These are phyloP conservation scores for Rhizomucor miehei DNA, from an alignment of 371 early-diverging fungal genomes.

Conservation along the genomic window DNA sequence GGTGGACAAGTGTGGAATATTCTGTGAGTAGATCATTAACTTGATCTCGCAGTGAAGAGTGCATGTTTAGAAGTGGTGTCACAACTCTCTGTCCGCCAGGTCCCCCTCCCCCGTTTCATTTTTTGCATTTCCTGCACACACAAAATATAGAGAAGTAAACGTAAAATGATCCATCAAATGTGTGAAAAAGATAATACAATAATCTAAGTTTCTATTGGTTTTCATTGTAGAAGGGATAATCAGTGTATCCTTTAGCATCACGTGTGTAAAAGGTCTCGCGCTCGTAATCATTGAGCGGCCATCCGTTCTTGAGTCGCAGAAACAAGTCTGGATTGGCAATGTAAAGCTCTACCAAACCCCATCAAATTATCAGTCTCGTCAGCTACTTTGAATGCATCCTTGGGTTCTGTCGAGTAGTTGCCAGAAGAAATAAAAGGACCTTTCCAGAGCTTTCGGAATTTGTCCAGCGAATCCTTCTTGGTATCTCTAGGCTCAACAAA, in stretches of 20 bases:
- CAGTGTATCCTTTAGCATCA: slow-evolving; percentile 11
- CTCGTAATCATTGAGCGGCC: slow-evolving; percentile 14
- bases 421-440: slow-evolving; percentile 14
- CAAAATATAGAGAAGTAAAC: no score
- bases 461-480: not conserved
- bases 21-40: slow-evolving; percentile 37
- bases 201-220: no score
- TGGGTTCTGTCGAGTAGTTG: slow-evolving; percentile 7
- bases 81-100: no score
- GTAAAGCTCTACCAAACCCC: slow-evolving; percentile 13
- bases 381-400: not conserved
- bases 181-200: no score
- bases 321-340: slow-evolving; percentile 17
- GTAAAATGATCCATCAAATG: no score
- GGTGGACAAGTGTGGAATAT: slow-evolving; percentile 28
- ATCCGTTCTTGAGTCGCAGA: slow-evolving; percentile 7
- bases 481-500: slow-evolving; percentile 13
- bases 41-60: slow-evolving; percentile 46
- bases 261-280: slow-evolving; percentile 11
- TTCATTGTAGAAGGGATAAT: slow-evolving; percentile 16
- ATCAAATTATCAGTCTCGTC: slow-evolving; percentile 8
- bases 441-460: slow-evolving; percentile 18
- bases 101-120: no score
- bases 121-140: no score
- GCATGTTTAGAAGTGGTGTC: no score